Evolutionary conservation across 176 grass and related monocot species (phyloP).

Genomic region (Alloteropsis semialata): DNA sequence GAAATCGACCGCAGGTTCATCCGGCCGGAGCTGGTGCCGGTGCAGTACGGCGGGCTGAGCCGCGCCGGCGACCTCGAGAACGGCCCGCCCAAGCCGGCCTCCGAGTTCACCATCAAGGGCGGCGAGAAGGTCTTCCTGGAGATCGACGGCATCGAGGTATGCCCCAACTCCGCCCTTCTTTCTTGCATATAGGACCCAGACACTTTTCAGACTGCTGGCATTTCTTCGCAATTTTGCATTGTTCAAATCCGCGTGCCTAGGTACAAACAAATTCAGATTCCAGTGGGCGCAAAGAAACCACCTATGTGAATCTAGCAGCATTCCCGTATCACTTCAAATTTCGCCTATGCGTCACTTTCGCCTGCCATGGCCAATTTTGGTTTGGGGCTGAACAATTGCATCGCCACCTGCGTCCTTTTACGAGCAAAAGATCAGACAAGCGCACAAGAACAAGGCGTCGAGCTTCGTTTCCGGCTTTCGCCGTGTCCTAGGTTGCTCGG

Average conservation of each 20-base stretch:
- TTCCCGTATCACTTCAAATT: not conserved
- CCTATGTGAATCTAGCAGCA: not conserved
- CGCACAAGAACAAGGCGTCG: not conserved
- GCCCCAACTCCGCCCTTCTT: not conserved
- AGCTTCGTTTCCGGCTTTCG: slow-evolving; percentile 12
- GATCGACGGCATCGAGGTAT: slow-evolving; percentile 99
- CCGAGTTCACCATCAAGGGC: slow-evolving; percentile 96
- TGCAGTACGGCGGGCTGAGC: slow-evolving; percentile 91
- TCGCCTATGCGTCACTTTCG: not conserved
- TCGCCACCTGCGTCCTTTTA: not conserved
- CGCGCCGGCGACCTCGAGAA: slow-evolving; percentile 70
- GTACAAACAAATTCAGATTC: not conserved
- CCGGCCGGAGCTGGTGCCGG: slow-evolving; percentile 85
- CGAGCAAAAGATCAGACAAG: not conserved
- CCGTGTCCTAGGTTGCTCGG: slow-evolving; percentile 15
- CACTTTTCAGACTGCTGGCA: not conserved
- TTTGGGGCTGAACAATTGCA: slow-evolving; percentile 16
- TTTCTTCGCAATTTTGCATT: not conserved
- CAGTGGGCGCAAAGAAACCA: not conserved
- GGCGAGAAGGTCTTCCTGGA: slow-evolving; percentile 93
- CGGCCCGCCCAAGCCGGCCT: slow-evolving; percentile 88
- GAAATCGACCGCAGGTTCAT: slow-evolving; percentile 55
- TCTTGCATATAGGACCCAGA: not conserved
- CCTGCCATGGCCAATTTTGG: not conserved
- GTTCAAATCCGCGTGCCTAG: not conserved